A percentile compares a stretch with the other conserved stretches of the same genome.
Evolutionary conservation across 2,329 filamentous ascomycete species (phyloP).

Genomic region (Penicillium occitanis): DNA sequence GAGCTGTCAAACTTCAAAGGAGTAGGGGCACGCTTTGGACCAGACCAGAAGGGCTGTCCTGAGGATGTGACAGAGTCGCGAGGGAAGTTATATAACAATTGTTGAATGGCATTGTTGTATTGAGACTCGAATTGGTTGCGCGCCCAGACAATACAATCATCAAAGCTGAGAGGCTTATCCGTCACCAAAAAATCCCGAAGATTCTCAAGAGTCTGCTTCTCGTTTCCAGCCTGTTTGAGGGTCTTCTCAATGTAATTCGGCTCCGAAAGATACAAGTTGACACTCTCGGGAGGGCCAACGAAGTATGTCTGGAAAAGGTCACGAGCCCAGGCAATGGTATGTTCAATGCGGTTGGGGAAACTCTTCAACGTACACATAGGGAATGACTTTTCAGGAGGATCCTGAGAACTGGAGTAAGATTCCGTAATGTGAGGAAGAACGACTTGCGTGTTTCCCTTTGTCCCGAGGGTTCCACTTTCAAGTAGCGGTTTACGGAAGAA

Average conservation of each 20-base stretch:
- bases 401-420: conserved; percentile 95
- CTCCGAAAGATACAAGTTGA: conserved; percentile 90
- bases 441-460: conserved; percentile 98
- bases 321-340: conserved; percentile 97
- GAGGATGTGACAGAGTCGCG: conserved; percentile 86
- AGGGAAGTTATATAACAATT: conserved; percentile 94
- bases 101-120: conserved; percentile 94
- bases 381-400: conserved; percentile 97
- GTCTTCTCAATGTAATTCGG: conserved; percentile 85
- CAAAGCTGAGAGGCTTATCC: conserved; percentile 86
- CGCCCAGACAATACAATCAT: conserved; percentile 96
- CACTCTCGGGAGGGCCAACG: conserved; percentile 87
- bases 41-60: conserved; percentile 95
- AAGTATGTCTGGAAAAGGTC: conserved; percentile 95
- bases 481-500: conserved; percentile 97
- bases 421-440: conserved; percentile 88
- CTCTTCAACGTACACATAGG: conserved; percentile 97
- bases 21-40: conserved; percentile 93
- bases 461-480: conserved; percentile 96
- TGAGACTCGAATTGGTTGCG: conserved; percentile 92
- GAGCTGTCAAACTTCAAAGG: conserved; percentile 82
- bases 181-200: conserved; percentile 87
- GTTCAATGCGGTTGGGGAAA: conserved; percentile 97
- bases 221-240: conserved; percentile 88
- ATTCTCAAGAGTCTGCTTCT: conserved; percentile 89